A percentile compares a stretch with the other conserved stretches of the same genome.
phyloP scores from a whole-genome alignment of 108 stramenopile genomes.

The Tribonema minus region DNA sequence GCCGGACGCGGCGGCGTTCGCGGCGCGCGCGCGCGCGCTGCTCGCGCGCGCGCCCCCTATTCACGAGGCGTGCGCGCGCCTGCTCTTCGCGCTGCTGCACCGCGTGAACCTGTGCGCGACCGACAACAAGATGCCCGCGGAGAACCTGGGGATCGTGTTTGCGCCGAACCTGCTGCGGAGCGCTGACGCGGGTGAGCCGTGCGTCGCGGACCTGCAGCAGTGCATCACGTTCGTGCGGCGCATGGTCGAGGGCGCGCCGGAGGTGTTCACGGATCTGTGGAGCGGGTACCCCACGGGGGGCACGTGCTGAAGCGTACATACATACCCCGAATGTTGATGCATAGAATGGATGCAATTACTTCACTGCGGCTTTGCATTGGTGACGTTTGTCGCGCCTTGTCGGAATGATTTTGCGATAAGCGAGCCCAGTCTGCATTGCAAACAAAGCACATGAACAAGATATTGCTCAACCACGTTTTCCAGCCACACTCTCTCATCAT shows the following conservation, averaged over 20 bases:
- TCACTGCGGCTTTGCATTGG: no score
- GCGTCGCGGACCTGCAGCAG: slow-evolving; percentile 30
- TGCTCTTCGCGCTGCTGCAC: slow-evolving; percentile 22
- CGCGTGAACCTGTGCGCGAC: slow-evolving; percentile 15
- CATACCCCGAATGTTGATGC: background rate
- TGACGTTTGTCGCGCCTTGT: no score
- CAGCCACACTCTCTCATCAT: no score
- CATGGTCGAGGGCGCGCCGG: slow-evolving; percentile 32
- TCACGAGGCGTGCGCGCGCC: no score
- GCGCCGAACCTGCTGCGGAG: slow-evolving; percentile 42
- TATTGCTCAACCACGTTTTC: no score
- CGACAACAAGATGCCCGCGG: slow-evolving; percentile 39
- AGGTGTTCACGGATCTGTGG: slow-evolving; percentile 12
- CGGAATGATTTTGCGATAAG: no score
- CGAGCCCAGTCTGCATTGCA: no score
- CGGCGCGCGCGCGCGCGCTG: slow-evolving; percentile 8
- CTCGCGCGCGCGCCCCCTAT: no score
- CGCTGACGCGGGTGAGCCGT: slow-evolving; percentile 20
- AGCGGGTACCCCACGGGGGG: background rate
- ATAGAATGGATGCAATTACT: no score
- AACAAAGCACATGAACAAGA: no score
- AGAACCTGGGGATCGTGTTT: slow-evolving; percentile 48
- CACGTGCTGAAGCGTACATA: background rate
- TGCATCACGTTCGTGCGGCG: slow-evolving; percentile 30
- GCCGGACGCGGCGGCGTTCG: no score